Evolutionary conservation across 331 rosid species (phyloP).

Genomic region (Arachis monticola): DNA sequence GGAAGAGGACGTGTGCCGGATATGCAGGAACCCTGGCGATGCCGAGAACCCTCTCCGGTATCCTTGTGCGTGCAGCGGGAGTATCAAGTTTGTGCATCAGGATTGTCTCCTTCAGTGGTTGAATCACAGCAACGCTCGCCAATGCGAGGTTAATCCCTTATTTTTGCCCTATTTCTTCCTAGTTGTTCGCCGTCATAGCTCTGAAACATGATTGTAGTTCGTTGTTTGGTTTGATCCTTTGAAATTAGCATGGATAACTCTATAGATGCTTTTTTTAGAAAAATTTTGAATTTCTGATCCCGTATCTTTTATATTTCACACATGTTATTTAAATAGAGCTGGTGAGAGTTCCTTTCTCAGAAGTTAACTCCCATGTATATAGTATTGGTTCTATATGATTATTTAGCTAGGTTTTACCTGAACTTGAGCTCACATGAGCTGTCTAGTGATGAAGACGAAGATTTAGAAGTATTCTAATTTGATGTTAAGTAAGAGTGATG

Average conservation of each 20-base stretch:
- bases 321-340: not conserved
- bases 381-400: slow-evolving; percentile 9
- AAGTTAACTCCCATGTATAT: not conserved
- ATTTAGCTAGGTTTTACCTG: slow-evolving; percentile 9
- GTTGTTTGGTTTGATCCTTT: slow-evolving; percentile 14
- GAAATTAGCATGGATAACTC: not conserved
- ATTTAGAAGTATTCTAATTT: slow-evolving; percentile 5
- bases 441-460: slow-evolving; percentile 14
- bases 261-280: not conserved
- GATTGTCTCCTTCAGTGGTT: slow-evolving; percentile 99
- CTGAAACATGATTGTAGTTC: slow-evolving; percentile 1
- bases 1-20: slow-evolving; percentile 96
- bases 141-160: slow-evolving; percentile 78
- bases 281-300: slow-evolving; percentile 21
- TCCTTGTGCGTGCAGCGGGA: slow-evolving; percentile 99
- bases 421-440: slow-evolving; percentile 22
- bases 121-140: slow-evolving; percentile 99
- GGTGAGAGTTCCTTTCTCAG: not conserved
- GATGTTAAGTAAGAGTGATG: slow-evolving; percentile 6
- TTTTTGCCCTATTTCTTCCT: slow-evolving; percentile 26
- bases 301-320: not conserved
- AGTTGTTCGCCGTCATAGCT: not conserved
- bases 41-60: slow-evolving; percentile 87
- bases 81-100: slow-evolving; percentile 96
- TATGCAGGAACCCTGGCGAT: slow-evolving; percentile 96